Percentiles rank a stretch among this genome's conserved stretches.
These are phyloP conservation scores for Jimgerdemannia flammicorona DNA, from an alignment of 192 early-diverging fungal species.

Conservation along the genomic window DNA sequence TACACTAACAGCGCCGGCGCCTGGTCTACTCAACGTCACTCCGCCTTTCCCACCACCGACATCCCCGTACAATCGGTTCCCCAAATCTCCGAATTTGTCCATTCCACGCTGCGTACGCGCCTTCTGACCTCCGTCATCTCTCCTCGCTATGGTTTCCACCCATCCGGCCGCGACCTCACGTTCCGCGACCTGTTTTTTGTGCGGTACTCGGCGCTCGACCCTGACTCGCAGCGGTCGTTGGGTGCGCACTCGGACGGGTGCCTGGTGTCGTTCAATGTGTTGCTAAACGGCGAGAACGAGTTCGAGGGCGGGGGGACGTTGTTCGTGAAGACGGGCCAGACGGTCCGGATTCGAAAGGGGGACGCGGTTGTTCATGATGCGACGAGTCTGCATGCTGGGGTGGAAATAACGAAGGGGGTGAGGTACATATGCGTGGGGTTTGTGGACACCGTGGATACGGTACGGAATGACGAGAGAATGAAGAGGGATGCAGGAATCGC, in stretches of 20 bases:
- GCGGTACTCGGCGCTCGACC: constrained; percentile 28
- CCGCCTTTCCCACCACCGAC: constrained; percentile 48
- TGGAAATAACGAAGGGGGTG: too few relatives aligned
- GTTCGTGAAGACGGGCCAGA: constrained; percentile 10
- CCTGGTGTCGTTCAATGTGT: constrained; percentile 45
- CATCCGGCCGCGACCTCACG: constrained; percentile 13
- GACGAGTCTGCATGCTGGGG: too few relatives aligned
- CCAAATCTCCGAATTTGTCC: constrained; percentile 12
- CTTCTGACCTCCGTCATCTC: constrained; percentile 22
- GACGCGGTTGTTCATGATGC: too few relatives aligned
- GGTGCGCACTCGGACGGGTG: constrained; percentile 51
- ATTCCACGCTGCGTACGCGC: constrained; percentile 19
- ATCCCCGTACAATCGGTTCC: constrained; percentile 28
- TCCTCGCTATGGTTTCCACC: constrained; percentile 25
- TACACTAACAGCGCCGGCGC: too few relatives aligned
- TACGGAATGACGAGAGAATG: too few relatives aligned
- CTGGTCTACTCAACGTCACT: constrained; percentile 45
- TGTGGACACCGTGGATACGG: too few relatives aligned
- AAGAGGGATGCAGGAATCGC: too few relatives aligned
- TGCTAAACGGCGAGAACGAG: constrained; percentile 38
- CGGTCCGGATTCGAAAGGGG: too few relatives aligned
- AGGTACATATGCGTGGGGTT: too few relatives aligned
- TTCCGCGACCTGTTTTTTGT: constrained; percentile 48
- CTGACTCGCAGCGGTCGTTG: constrained; percentile 34
- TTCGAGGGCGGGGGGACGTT: constrained; percentile 54